Percentiles rank a stretch among this genome's conserved stretches.
Conservation (phyloP, 2,329 filamentous ascomycete species). For the Fusarium armeniacum region DNA sequence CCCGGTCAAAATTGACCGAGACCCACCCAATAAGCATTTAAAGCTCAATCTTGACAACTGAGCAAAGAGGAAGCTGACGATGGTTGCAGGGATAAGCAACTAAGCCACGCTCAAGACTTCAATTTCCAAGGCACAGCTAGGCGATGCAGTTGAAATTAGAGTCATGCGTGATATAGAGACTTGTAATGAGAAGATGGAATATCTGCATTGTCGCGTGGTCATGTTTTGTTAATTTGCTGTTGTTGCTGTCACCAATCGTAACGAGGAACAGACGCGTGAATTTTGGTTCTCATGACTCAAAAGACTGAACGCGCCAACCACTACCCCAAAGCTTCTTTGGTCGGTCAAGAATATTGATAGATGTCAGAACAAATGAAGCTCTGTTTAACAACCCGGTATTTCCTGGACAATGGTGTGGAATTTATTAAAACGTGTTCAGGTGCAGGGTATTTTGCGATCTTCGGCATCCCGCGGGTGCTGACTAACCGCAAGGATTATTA, state of each 20-base stretch:
- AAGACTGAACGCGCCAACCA: not conserved
- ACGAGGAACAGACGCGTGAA: accelerated
- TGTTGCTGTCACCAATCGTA: too few species aligned
- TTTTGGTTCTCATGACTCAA: too few species aligned
- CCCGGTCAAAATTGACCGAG: not conserved
- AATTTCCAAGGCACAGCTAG: not conserved
- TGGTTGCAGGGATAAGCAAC: not conserved
- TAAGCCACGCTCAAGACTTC: not conserved
- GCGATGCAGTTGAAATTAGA: not conserved
- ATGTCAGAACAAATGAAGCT: too few species aligned
- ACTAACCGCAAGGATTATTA: not conserved
- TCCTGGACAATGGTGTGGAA: too few species aligned
- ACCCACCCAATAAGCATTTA: constrained; percentile 1
- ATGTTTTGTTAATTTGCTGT: accelerated
- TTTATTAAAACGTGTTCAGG: accelerated
- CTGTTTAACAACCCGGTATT: accelerated
- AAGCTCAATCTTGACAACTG: not conserved
- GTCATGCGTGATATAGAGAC: not conserved
- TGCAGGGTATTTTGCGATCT: not conserved
- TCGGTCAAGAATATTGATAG: not conserved
- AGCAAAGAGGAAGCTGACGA: not conserved
- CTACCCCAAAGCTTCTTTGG: accelerated
- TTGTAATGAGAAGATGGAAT: not conserved
- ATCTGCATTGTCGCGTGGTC: too few species aligned
- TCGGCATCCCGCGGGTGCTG: not conserved